Evolutionary conservation across 345 rosid species (phyloP), one percentile per base, ranked within the genome.

Genomic region (Salix dunnii): DNA sequence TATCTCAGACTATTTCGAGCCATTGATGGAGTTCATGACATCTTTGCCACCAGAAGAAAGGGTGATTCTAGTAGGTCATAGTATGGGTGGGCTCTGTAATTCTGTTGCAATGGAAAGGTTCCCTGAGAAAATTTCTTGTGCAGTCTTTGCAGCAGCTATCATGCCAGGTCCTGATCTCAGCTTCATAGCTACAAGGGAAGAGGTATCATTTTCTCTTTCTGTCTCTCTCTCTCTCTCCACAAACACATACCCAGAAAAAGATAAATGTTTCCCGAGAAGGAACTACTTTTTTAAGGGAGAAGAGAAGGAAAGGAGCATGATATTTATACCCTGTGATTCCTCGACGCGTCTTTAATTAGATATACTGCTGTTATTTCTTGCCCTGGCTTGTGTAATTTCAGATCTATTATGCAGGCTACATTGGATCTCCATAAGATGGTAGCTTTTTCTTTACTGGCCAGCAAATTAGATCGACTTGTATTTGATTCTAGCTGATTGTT

Each of bases 61-160:
- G 73, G 86, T 88, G 42, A 67, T 78, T 58, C 77, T 88, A 36
- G 88, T 84, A 8, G 90, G 87, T 14, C 87, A 86, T 64, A 79
- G 86, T 38, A 33, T 68, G 70, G 88, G 86, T 10, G 91, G 89
- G 6, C 3, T 55, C 8, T 11, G 68, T 63, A 49, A 82, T 53
- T 82, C 87, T 68, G 70, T 64, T 66, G 87, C 86, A 53, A 82
- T 85, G 88, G 90, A 84, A 62, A 85, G 70, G 72, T 87, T 76
- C 75, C 87, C 87, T 5, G 63, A 82, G 74, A 87, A 82, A 77
- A 67, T 84, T 43, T 63, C 77, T 3, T 79, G 73, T 62, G 87
- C 74, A 0, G 84, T 79, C 11, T 85, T 84, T 71, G 77, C 77
- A 3, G 1, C 86, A 17, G 86, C 85, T 74, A 10, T 63, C 13